phyloP scores from a whole-genome alignment of 164 flowering plant genomes.

The Sextonia rubra region DNA sequence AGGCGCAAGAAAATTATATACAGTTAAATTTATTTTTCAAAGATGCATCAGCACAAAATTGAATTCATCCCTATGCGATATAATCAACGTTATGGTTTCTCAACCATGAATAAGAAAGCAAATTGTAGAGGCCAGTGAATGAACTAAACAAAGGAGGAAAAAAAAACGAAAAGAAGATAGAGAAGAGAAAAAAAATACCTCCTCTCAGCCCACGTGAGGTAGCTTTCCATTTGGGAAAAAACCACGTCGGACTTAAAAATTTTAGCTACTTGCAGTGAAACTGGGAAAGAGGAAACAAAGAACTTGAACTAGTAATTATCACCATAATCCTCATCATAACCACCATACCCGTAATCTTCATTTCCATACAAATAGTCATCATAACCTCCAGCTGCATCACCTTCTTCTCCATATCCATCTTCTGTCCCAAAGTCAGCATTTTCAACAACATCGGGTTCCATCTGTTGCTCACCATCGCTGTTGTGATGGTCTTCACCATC shows the following conservation, averaged over 20 bases:
- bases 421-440: slow-evolving; percentile 3
- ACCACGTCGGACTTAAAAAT: neutral
- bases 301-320: slow-evolving; percentile 3
- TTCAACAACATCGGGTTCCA: slow-evolving; percentile 5
- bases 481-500: slow-evolving; percentile 2
- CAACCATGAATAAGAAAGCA: no score
- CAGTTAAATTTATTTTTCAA: no score
- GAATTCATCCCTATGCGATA: no score
- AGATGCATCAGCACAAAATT: no score
- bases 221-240: neutral
- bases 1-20: no score
- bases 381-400: slow-evolving; percentile 7
- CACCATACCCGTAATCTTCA: slow-evolving; percentile 17
- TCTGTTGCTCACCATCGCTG: neutral
- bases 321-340: slow-evolving; percentile 13
- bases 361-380: slow-evolving; percentile 15
- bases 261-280: neutral
- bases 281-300: neutral
- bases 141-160: neutral
- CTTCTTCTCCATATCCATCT: slow-evolving; percentile 20
- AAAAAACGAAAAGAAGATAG: neutral
- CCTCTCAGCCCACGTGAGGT: neutral
- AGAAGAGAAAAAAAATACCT: neutral
- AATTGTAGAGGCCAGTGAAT: no score
- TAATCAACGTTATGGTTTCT: no score